Evolutionary conservation across 495 filamentous ascomycete species (phyloP), one percentile per base, ranked within the genome.

Genomic region (Penicillium argentinense): DNA sequence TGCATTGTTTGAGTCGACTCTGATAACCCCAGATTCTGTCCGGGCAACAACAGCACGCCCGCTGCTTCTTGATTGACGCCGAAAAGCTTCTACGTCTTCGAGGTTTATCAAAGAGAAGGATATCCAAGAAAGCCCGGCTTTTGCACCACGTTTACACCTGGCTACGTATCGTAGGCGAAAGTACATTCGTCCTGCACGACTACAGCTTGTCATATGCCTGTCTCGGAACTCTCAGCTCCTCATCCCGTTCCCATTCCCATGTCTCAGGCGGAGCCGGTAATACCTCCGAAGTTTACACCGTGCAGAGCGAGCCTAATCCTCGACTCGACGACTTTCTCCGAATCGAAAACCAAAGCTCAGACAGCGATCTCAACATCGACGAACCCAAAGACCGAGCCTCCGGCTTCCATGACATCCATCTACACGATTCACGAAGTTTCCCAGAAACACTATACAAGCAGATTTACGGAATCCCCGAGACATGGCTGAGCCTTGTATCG

Each of bases 71-170:
- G 51, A 57, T 69, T 21, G 63, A 69, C 34, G 63, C 63, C 7
- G 66, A 66, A 45, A 53, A 52, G 11, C 46, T 69, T 9, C 33
- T 69, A 17, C 63, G 63, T 11, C 44, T 63, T 14, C 59, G 66
- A 3, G 63, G 63, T 0, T 29, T 69, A 4, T 49, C 61, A 11
- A 69, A 69, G 25, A 53, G 40, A n/a, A 44, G 56, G 11, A 69
- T 69, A 12, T 69, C 66, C 0, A 61, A 63, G 23, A 69, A 66
- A 23, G 63, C 63, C 3, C 63, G 66, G 0, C 57, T 69, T 12
- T 42, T 69, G 12, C 63, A 66, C 13, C 63, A 69, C 24, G 59
- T 69, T 4, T 66, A 69, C 16, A 69, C 66, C 0, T 69, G 66
- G 66, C 49, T 64, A 1, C 57, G 66, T 1, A 62, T 69, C 13